A percentile compares a stretch with the other conserved stretches of the same genome.
Evolutionary conservation across 2,329 filamentous ascomycete species (phyloP).

Genomic region (Cladosporium sp.): DNA sequence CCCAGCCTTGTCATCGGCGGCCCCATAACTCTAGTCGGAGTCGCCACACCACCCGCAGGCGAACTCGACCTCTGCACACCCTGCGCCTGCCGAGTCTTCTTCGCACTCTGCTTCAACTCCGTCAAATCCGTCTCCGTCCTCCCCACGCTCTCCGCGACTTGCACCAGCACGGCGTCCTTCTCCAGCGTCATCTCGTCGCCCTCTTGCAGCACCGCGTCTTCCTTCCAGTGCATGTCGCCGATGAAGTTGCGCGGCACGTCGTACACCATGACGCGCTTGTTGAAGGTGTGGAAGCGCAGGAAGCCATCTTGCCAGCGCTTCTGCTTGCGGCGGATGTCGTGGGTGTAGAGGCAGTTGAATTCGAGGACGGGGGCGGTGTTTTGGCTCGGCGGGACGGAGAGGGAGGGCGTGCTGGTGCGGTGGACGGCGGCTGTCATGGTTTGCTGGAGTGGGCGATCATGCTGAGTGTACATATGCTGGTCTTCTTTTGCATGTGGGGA

Average conservation of each 20-base stretch:
- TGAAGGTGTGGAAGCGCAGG: conserved; percentile 85
- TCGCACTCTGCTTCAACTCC: conserved; percentile 66
- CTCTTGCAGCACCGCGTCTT: conserved; percentile 64
- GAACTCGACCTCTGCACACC: conserved; percentile 2
- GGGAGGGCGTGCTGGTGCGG: conserved; percentile 31
- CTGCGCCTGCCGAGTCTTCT: conserved; percentile 33
- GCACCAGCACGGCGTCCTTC: conserved; percentile 68
- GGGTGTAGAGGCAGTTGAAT: conserved; percentile 81
- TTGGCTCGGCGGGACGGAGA: conserved; percentile 48
- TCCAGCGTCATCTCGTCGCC: conserved; percentile 82
- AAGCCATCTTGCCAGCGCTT: conserved; percentile 94
- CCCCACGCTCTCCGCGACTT: conserved; percentile 73
- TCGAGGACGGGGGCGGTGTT: conserved; percentile 74
- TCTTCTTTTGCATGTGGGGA: no score
- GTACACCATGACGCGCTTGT: conserved; percentile 86
- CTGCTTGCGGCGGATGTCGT: conserved; percentile 78
- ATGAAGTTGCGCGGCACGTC: conserved; percentile 76
- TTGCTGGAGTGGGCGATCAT: no score
- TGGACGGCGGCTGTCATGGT: conserved; percentile 31
- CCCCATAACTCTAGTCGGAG: conserved; percentile 17
- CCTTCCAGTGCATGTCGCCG: conserved; percentile 78
- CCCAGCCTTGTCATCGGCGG: conserved; percentile 1
- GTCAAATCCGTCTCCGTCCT: conserved; percentile 73
- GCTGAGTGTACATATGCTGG: no score
- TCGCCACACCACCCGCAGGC: conserved; percentile 14